Conservation (phyloP, 202 grass and related monocot species). For the Panicum virgatum region DNA sequence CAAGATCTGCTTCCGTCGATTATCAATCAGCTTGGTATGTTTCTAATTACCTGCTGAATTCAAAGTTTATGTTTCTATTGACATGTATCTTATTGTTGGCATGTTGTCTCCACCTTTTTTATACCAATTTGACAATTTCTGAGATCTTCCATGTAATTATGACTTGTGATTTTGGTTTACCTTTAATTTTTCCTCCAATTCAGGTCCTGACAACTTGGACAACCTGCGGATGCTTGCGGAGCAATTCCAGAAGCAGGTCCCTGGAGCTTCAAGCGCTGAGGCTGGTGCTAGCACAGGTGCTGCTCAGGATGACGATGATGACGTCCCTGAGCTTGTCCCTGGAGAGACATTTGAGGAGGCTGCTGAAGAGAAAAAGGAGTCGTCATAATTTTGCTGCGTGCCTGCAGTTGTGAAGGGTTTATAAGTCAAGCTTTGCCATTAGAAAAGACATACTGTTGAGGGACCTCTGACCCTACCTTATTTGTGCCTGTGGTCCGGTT, state of each 20-base stretch:
- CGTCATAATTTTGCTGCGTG: constrained; percentile 41
- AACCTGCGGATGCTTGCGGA: constrained; percentile 90
- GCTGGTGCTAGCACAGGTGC: constrained; percentile 42
- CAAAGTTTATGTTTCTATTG: not conserved
- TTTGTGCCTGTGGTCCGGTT: constrained; percentile 44
- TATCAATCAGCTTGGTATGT: constrained; percentile 96
- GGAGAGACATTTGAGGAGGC: constrained; percentile 93
- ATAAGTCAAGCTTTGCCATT: constrained; percentile 35
- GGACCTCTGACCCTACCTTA: constrained; percentile 54
- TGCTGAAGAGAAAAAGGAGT: constrained; percentile 72
- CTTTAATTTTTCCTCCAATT: constrained; percentile 6
- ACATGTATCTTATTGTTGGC: not conserved
- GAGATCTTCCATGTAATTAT: constrained; percentile 15
- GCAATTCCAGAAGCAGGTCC: constrained; percentile 88
- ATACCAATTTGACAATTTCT: not conserved
- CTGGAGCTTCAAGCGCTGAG: constrained; percentile 46
- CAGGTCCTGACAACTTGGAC: constrained; percentile 95
- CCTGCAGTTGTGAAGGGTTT: constrained; percentile 45
- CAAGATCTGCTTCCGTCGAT: constrained; percentile 94
- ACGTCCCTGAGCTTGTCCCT: constrained; percentile 88
- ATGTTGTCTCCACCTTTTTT: not conserved
- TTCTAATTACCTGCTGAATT: not conserved
- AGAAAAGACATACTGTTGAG: constrained; percentile 45
- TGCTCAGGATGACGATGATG: constrained; percentile 72
- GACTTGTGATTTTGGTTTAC: not conserved